Conservation (phyloP, 2,329 filamentous ascomycete genomes). For the Emmonsiellopsis sp. region DNA sequence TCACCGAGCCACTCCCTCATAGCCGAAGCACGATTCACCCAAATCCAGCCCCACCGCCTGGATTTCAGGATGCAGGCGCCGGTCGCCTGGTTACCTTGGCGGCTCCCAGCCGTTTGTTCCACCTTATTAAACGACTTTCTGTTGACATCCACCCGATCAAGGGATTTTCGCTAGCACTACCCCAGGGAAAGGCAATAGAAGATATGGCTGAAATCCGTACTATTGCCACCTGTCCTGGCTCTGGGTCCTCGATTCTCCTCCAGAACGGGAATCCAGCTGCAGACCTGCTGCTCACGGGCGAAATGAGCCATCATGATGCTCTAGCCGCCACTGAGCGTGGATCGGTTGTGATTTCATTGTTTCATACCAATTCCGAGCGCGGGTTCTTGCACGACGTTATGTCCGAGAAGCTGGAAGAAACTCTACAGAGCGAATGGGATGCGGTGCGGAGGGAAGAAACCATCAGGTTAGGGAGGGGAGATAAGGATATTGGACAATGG, state of each 20-base stretch:
- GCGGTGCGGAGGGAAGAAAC: conserved; percentile 34
- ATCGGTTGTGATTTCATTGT: conserved; percentile 70
- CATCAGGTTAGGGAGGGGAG: conserved; percentile 14
- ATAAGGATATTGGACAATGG: conserved; percentile 37
- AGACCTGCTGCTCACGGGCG: conserved; percentile 80
- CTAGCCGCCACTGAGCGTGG: conserved; percentile 77
- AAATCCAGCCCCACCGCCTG: conserved; percentile 18
- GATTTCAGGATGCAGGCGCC: conserved; percentile 46
- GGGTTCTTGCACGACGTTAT: conserved; percentile 68
- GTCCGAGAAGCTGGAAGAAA: conserved; percentile 52
- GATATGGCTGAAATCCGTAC: conserved; percentile 50
- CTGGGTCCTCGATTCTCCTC: conserved; percentile 64
- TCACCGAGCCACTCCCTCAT: conserved; percentile 40
- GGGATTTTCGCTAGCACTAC: conserved; percentile 54
- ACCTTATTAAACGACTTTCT: conserved; percentile 54
- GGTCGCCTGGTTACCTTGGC: conserved; percentile 51
- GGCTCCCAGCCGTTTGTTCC: conserved; percentile 41
- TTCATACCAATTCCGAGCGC: conserved; percentile 89
- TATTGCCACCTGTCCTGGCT: conserved; percentile 83
- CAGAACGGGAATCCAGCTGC: conserved; percentile 45
- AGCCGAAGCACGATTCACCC: conserved; percentile 40
- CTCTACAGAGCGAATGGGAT: conserved; percentile 49
- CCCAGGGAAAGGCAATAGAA: conserved; percentile 46
- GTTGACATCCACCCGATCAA: conserved; percentile 57
- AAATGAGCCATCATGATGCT: conserved; percentile 88